Percentiles rank a stretch among this genome's conserved stretches.
These are phyloP conservation scores for Lagenidium giganteum DNA, from an alignment of 352 stramenopile genomes.

Conservation along the genomic window DNA sequence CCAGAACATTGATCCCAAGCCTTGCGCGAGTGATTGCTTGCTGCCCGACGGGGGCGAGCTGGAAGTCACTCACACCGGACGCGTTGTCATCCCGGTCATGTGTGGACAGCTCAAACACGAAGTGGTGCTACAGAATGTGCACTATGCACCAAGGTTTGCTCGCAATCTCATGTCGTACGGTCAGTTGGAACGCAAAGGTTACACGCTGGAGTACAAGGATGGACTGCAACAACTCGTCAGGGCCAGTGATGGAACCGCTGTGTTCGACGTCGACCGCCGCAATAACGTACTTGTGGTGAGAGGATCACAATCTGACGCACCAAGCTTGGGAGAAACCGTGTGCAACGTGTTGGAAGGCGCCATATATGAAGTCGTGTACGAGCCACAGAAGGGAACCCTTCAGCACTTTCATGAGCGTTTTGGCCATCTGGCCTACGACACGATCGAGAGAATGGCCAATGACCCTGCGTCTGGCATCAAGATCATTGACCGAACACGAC, in stretches of 20 bases:
- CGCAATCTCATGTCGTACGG: slow-evolving; percentile 5
- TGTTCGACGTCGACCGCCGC: slow-evolving; percentile 2
- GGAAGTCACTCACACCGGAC: background rate
- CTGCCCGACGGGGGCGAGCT: background rate
- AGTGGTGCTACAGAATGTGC: background rate
- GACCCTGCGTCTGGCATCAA: slow-evolving; percentile 1
- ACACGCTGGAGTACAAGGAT: background rate
- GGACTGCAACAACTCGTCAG: background rate
- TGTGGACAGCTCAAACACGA: background rate
- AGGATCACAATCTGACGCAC: no score
- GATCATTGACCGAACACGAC: background rate
- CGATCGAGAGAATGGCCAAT: slow-evolving; percentile 3
- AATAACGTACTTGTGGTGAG: slow-evolving; percentile 5
- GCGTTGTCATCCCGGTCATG: no score
- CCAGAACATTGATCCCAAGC: background rate
- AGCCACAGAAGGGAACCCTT: slow-evolving; percentile 6
- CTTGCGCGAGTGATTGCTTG: background rate
- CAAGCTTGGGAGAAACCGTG: no score
- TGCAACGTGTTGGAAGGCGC: no score
- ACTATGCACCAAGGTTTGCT: background rate
- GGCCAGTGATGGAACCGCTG: background rate
- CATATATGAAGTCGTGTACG: no score
- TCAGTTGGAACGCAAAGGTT: slow-evolving; percentile 1
- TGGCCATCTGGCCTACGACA: slow-evolving; percentile 7
- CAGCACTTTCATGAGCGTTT: slow-evolving; percentile 6